phyloP scores from a whole-genome alignment of 108 stramenopile species.

The Stephanodiscus minutulus region DNA sequence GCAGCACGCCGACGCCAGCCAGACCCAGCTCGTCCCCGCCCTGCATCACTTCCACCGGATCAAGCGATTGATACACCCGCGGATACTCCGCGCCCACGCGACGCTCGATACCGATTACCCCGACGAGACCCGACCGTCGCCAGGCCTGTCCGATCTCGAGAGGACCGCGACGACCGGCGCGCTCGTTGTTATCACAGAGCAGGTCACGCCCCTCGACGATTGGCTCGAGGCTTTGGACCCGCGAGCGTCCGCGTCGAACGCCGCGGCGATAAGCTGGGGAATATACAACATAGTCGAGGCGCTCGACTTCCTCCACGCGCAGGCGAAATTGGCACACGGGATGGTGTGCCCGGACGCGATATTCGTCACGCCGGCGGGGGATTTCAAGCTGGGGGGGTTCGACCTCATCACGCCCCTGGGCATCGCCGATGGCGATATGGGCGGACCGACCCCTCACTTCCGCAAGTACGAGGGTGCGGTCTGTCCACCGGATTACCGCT shows the following conservation, averaged over 20 bases:
- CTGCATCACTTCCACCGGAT: constrained; percentile 80
- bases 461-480: constrained; percentile 58
- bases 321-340: constrained; percentile 82
- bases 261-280: constrained; percentile 76
- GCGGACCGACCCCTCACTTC: constrained; percentile 72
- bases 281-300: constrained; percentile 75
- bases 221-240: constrained; percentile 57
- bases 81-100: constrained; percentile 74
- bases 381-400: constrained; percentile 87
- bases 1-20: constrained; percentile 19
- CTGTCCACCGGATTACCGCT: constrained; percentile 71
- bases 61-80: constrained; percentile 77
- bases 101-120: constrained; percentile 88
- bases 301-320: constrained; percentile 72
- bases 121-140: constrained; percentile 37
- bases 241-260: constrained; percentile 22
- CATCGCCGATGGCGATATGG: constrained; percentile 43
- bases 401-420: constrained; percentile 63
- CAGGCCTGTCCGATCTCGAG: constrained; percentile 23
- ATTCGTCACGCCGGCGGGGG: constrained; percentile 82
- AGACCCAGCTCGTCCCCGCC: constrained; percentile 70
- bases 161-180: constrained; percentile 62
- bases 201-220: constrained; percentile 60
- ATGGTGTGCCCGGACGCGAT: constrained; percentile 66
- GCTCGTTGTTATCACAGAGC: constrained; percentile 81